These are phyloP conservation scores for Bisporella sp. DNA, from an alignment of 2,329 filamentous ascomycete genomes.

Conservation along the genomic window DNA sequence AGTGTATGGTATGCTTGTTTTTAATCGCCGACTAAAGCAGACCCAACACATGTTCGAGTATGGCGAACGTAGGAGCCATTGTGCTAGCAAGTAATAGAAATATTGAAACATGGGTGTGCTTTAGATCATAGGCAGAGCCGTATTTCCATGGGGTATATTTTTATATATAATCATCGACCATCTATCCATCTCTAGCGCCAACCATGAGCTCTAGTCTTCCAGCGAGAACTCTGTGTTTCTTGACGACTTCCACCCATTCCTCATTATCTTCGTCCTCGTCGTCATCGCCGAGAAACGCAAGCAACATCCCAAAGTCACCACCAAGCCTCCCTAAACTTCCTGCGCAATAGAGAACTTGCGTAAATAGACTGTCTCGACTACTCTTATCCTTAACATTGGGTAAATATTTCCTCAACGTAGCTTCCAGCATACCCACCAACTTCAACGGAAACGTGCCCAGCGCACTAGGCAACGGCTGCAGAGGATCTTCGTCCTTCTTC, in stretches of 20 bases:
- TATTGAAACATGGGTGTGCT: no score
- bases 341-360: constrained; percentile 88
- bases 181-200: constrained; percentile 29
- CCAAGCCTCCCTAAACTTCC: constrained; percentile 84
- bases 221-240: constrained; percentile 78
- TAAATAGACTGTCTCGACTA: constrained; percentile 79
- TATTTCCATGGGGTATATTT: no score
- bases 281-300: constrained; percentile 50
- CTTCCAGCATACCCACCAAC: constrained; percentile 72
- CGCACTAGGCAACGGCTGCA: constrained; percentile 64
- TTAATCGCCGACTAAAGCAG: no score
- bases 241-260: constrained; percentile 86
- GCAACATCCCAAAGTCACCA: constrained; percentile 85
- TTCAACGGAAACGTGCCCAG: constrained; percentile 80
- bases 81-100: no score
- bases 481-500: constrained; percentile 29
- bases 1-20: no score
- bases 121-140: no score
- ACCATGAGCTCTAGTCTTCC: constrained; percentile 68
- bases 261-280: constrained; percentile 35
- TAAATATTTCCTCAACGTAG: constrained; percentile 69
- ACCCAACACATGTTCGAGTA: no score
- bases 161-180: no score
- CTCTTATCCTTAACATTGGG: constrained; percentile 75
- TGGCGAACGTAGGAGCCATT: no score